These are phyloP conservation scores for Ceratocystis albifundus DNA, from an alignment of 2,329 filamentous ascomycete genomes.

Conservation along the genomic window DNA sequence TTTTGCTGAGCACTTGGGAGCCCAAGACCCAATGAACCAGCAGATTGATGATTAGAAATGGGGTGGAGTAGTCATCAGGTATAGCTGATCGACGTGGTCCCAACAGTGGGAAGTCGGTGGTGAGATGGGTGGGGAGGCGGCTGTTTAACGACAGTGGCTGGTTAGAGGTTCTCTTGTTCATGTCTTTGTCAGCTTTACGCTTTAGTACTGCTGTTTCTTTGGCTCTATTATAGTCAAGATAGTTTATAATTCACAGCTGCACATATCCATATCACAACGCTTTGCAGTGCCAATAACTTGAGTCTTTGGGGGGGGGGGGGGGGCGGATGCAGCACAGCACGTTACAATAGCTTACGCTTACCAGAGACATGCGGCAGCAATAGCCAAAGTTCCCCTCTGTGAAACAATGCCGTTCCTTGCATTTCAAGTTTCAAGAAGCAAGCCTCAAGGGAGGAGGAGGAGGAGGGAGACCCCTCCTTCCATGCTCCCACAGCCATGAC, in stretches of 20 bases:
- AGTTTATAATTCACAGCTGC: neutral
- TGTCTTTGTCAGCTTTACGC: neutral
- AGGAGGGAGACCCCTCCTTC: neutral
- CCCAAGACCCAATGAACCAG: neutral
- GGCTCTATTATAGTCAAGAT: neutral
- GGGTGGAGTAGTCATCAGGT: neutral
- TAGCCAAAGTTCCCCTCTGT: conserved; percentile 6
- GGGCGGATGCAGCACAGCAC: too few species aligned
- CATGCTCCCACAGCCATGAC: neutral
- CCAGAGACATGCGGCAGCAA: neutral
- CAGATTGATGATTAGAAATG: neutral
- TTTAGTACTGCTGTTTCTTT: neutral
- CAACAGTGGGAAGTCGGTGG: too few species aligned
- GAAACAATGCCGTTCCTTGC: conserved; percentile 3
- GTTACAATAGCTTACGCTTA: neutral
- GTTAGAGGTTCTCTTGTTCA: neutral
- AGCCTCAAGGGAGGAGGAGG: neutral
- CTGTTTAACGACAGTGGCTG: neutral
- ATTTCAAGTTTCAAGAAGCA: neutral
- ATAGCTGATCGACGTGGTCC: neutral
- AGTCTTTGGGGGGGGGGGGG: too few species aligned
- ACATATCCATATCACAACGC: neutral
- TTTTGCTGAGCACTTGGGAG: conserved; percentile 40
- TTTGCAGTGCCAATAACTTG: neutral
- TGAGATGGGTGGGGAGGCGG: too few species aligned